Percentiles rank a stretch among this genome's conserved stretches.
These are phyloP conservation scores for Fusarium siculi DNA, from an alignment of 2,329 filamentous ascomycete species.

Conservation along the genomic window DNA sequence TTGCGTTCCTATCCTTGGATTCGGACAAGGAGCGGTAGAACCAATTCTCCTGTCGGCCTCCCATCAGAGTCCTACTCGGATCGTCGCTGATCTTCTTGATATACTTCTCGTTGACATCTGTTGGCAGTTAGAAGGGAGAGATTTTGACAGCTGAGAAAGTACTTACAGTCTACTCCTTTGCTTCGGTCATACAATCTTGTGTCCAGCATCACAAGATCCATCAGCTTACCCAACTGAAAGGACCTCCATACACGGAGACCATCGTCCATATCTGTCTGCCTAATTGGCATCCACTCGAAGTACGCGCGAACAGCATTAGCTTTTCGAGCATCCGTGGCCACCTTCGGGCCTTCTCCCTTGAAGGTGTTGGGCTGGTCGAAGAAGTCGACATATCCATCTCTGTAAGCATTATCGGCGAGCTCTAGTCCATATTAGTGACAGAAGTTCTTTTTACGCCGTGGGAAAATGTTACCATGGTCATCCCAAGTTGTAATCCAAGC, in stretches of 20 bases:
- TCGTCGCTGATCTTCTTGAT: background rate
- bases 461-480: background rate
- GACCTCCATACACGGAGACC: background rate
- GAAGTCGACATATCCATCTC: background rate
- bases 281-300: slow-evolving; percentile 11
- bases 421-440: background rate
- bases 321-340: slow-evolving; percentile 1
- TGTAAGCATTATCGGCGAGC: background rate
- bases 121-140: accelerated
- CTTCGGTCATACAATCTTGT: slow-evolving; percentile 3
- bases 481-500: slow-evolving; percentile 8
- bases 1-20: background rate
- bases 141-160: accelerated
- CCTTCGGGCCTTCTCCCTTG: background rate
- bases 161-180: background rate
- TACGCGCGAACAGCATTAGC: background rate
- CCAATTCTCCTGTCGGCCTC: background rate
- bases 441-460: accelerated
- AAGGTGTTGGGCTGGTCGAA: background rate
- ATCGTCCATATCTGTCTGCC: slow-evolving; percentile 4
- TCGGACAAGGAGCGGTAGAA: slow-evolving; percentile 3
- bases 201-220: background rate
- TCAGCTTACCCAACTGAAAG: background rate
- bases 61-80: background rate
- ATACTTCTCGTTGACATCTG: background rate